Evolutionary conservation across 2,329 filamentous ascomycete species (phyloP), one percentile per base, ranked within the genome.

Genomic region (Cadophora luteo-olivacea): DNA sequence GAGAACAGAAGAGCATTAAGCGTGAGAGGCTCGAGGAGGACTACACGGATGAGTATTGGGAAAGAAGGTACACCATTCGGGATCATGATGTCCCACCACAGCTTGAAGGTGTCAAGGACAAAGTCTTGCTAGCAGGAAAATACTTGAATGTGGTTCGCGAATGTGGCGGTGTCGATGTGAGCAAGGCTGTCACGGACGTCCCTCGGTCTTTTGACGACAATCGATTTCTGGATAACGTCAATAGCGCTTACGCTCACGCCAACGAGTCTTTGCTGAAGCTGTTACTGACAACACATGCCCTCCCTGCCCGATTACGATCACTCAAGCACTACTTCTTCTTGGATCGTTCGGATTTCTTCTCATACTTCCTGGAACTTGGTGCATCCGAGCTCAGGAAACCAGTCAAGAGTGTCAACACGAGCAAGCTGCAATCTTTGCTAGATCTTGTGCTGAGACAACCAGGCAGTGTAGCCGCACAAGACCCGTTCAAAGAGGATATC

Each of bases 271-370:
- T 99, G 25, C 90, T 99, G 81, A 91, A 94, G 69, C 86, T 99
- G 0, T 89, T 99, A 2, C 85, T 99, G 51, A 98, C 95, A 0
- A 96, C 96, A 7, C 96, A 99, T 78, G 92, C 92, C 14, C 86
- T 99, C 5, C 94, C 95, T 0, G 91, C 92, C 33, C 89, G 96
- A 48, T 85, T 99, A 67, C 89, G 91, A 57, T 98, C 95, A 16
- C 84, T 99, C 49, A 99, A 99, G 79, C 96, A 99, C 80, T 99
- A 99, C 82, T 99, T 98, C 84, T 99, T 99, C 84, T 89, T 99
- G 70, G 95, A 98, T 75, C 92, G 94, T 9, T 97, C 96, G 41
- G 96, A 99, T 79, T 99, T 97, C 83, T 98, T 99, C 80, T 94
- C 94, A 2, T 97, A 98, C 80, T 99, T 99, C 79, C 89, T 99